Evolutionary conservation across 345 rosid species (phyloP).

Genomic region (Arabis alpina): DNA sequence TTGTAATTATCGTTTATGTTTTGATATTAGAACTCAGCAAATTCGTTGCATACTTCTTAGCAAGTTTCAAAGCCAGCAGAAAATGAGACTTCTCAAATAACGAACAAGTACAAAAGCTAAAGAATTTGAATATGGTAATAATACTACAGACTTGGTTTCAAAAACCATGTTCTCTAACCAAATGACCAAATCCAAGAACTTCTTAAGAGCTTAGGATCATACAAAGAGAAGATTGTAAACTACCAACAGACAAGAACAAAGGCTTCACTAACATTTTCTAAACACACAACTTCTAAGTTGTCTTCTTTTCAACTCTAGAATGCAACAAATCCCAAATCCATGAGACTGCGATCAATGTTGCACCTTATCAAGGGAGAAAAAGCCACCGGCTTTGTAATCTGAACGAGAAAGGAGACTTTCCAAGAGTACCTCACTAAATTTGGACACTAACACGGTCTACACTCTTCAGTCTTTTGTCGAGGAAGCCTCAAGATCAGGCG

Average conservation of each 20-base stretch:
- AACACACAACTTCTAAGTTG: slow-evolving; percentile 20
- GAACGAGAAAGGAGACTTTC: slow-evolving; percentile 26
- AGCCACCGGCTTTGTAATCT: slow-evolving; percentile 1
- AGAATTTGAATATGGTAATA: slow-evolving; percentile 15
- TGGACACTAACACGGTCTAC: slow-evolving; percentile 26
- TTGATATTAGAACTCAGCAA: background rate
- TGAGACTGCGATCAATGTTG: background rate
- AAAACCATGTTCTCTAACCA: background rate
- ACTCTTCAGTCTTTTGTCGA: slow-evolving; percentile 32
- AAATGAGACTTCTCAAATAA: slow-evolving; percentile 1
- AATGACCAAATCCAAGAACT: slow-evolving; percentile 22
- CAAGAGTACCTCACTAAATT: slow-evolving; percentile 24
- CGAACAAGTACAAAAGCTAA: background rate
- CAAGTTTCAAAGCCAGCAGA: slow-evolving; percentile 14
- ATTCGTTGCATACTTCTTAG: slow-evolving; percentile 5
- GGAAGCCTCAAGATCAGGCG: slow-evolving; percentile 30
- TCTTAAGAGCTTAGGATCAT: slow-evolving; percentile 25
- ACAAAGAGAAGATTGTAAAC: slow-evolving; percentile 22
- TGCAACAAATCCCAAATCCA: slow-evolving; percentile 19
- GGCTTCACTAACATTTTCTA: slow-evolving; percentile 1
- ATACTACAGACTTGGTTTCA: slow-evolving; percentile 20
- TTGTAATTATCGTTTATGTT: slow-evolving; percentile 29
- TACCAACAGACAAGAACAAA: slow-evolving; percentile 25
- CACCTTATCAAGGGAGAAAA: background rate
- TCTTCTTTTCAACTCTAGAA: slow-evolving; percentile 27